Evolutionary conservation across 2,329 filamentous ascomycete species (phyloP).

Genomic region (Colletotrichum sp.): DNA sequence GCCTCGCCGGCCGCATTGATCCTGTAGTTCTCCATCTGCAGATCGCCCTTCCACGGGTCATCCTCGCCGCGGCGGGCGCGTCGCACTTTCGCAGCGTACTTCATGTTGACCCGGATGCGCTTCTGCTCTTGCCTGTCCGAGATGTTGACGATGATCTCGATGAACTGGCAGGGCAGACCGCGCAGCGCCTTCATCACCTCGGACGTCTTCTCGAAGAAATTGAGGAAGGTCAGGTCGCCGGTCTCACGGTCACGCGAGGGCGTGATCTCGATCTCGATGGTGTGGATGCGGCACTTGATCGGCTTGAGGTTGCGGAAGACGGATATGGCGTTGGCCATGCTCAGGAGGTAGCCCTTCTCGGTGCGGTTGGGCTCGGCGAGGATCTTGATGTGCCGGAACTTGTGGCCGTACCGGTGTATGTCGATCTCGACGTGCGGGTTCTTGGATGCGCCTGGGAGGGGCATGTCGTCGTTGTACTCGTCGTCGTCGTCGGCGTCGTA

Average conservation of each 20-base stretch:
- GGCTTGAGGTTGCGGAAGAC: constrained; percentile 33
- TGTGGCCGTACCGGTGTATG: constrained; percentile 39
- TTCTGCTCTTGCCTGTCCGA: neutral
- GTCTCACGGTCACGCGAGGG: constrained; percentile 25
- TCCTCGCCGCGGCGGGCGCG: constrained; percentile 1
- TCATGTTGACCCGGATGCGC: constrained; percentile 10
- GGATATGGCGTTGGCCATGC: constrained; percentile 40
- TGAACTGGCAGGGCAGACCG: constrained; percentile 36
- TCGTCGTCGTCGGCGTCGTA: neutral
- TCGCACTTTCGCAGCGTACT: neutral
- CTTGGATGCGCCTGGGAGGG: neutral
- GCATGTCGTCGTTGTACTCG: neutral
- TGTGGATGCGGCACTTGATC: constrained; percentile 36
- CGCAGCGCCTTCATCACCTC: constrained; percentile 35
- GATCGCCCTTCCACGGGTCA: constrained; percentile 26
- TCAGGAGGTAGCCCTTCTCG: constrained; percentile 23
- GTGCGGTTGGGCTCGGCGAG: constrained; percentile 48
- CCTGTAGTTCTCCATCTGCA: constrained; percentile 20
- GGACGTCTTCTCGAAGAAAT: constrained; percentile 37
- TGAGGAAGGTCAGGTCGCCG: constrained; percentile 35
- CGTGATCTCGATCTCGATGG: constrained; percentile 46
- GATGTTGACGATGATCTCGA: constrained; percentile 39
- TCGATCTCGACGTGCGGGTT: constrained; percentile 33
- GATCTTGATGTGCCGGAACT: constrained; percentile 47
- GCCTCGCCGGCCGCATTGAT: constrained; percentile 9